Conservation (phyloP, 2,329 filamentous ascomycete genomes). For the Aspergillus aculeatinus region DNA sequence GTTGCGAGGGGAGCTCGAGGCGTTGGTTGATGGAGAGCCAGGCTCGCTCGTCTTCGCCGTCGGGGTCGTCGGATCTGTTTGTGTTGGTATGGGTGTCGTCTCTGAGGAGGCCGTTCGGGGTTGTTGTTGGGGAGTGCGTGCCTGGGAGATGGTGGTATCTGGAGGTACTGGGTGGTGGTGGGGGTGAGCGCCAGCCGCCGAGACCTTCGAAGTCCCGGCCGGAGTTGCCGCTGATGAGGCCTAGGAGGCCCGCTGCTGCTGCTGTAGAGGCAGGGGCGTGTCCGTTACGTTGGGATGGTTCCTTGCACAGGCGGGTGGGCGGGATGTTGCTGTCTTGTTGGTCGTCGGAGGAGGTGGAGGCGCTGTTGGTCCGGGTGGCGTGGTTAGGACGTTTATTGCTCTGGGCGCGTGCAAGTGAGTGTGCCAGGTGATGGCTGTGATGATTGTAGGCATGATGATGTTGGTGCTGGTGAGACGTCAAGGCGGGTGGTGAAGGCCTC, state of each 20-base stretch:
- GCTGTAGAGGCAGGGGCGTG: constrained; percentile 13
- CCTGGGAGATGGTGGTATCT: constrained; percentile 23
- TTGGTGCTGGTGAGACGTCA: neutral
- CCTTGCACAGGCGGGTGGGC: constrained; percentile 12
- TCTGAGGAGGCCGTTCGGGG: constrained; percentile 4
- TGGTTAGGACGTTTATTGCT: neutral
- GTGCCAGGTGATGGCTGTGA: neutral
- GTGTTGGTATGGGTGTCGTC: constrained; percentile 6
- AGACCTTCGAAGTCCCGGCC: constrained; percentile 47
- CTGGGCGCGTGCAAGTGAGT: neutral
- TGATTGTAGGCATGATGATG: neutral
- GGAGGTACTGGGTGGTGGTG: constrained; percentile 9
- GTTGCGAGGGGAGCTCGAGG: constrained; percentile 38
- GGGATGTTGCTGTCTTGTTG: neutral
- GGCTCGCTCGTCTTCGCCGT: constrained; percentile 35
- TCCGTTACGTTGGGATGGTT: constrained; percentile 17
- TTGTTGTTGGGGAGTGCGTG: constrained; percentile 22
- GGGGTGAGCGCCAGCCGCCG: constrained; percentile 40
- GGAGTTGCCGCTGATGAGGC: constrained; percentile 33
- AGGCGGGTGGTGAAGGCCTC: neutral
- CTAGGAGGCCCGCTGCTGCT: constrained; percentile 19
- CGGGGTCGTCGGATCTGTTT: constrained; percentile 15
- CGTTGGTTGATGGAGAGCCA: constrained; percentile 42
- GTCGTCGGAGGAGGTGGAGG: neutral
- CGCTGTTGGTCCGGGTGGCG: constrained; percentile 2